Evolutionary conservation across 371 early-diverging fungal genomes (phyloP).

Genomic region (Encephalitozoon romaleae): DNA sequence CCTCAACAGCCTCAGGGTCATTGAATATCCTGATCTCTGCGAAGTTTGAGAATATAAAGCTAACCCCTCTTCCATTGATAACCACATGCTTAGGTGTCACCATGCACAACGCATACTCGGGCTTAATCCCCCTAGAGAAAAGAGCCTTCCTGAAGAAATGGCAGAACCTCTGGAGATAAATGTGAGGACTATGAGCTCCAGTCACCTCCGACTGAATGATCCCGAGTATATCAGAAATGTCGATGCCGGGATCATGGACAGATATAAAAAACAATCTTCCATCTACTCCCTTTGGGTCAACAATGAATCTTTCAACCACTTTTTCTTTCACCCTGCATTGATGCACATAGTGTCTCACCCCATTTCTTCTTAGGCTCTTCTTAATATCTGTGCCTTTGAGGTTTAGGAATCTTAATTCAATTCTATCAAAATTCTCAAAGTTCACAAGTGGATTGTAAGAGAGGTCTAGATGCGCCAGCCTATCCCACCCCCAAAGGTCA

Average conservation of each 20-base stretch:
- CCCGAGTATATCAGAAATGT: neutral
- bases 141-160: neutral
- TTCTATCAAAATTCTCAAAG: neutral
- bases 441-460: neutral
- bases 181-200: neutral
- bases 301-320: neutral
- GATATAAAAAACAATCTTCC: neutral
- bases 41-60: neutral
- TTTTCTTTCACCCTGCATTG: neutral
- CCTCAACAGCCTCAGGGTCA: neutral
- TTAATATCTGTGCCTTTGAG: neutral
- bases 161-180: neutral
- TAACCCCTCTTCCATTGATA: neutral
- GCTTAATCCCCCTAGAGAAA: neutral
- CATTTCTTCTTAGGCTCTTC: neutral
- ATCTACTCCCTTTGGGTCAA: neutral
- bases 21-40: neutral
- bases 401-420: neutral
- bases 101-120: neutral
- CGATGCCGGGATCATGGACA: neutral
- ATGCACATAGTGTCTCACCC: neutral
- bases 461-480: neutral
- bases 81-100: slow-evolving; percentile 7
- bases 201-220: neutral
- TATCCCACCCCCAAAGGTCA: neutral